phyloP scores from a whole-genome alignment of 306 rosid genomes.

The Dalbergia cochinchinensis region DNA sequence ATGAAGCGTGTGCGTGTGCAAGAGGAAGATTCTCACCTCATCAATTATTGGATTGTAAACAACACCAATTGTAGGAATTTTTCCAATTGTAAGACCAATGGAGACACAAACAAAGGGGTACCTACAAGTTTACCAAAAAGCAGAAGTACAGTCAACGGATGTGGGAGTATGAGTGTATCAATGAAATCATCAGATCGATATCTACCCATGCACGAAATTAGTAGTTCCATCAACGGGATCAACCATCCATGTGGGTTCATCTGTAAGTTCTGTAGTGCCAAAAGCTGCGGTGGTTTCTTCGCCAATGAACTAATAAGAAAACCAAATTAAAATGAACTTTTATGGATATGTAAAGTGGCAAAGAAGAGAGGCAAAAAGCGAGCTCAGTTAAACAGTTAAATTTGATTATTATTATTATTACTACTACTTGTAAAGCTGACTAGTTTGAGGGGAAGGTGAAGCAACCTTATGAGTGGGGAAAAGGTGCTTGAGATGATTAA shows the following conservation, averaged over 20 bases:
- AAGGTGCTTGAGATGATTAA: conserved; percentile 73
- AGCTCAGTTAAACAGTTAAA: too few relatives aligned
- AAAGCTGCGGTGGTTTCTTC: conserved; percentile 90
- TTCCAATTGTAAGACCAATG: conserved; percentile 78
- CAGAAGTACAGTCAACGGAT: conserved; percentile 18
- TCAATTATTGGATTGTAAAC: conserved; percentile 86
- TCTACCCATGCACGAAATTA: conserved; percentile 91
- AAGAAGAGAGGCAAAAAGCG: too few relatives aligned
- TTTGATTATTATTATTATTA: too few relatives aligned
- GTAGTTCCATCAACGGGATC: conserved; percentile 97
- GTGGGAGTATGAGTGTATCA: conserved; percentile 25
- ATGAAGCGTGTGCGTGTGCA: background rate
- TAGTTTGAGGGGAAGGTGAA: background rate
- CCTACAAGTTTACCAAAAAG: conserved; percentile 45
- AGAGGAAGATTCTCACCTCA: conserved; percentile 65
- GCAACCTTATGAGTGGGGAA: conserved; percentile 78
- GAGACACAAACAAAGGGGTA: conserved; percentile 90
- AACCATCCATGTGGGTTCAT: conserved; percentile 89
- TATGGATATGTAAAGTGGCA: too few relatives aligned
- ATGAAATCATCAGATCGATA: conserved; percentile 28
- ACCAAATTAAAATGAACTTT: conserved; percentile 12
- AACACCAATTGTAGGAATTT: conserved; percentile 84
- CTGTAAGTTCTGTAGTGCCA: conserved; percentile 74
- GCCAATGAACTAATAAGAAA: conserved; percentile 73
- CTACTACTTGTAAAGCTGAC: background rate